These are phyloP conservation scores for Cladochytrium replicatum DNA, from an alignment of 192 early-diverging fungal genomes.

Conservation along the genomic window DNA sequence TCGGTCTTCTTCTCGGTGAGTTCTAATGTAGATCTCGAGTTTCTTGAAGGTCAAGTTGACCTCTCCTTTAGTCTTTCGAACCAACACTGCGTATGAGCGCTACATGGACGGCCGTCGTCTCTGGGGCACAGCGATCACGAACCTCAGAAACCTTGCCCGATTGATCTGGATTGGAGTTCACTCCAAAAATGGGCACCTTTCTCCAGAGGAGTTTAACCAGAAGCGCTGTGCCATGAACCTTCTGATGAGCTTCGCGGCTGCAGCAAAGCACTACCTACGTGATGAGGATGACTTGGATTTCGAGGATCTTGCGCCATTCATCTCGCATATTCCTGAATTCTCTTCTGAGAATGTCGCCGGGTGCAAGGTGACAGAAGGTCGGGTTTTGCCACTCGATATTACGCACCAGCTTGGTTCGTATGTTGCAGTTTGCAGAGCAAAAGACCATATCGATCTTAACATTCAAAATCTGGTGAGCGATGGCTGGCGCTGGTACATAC, in stretches of 20 bases:
- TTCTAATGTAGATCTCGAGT: too few species aligned
- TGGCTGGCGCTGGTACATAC: too few species aligned
- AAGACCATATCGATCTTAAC: slow-evolving; percentile 16
- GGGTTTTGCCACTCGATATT: slow-evolving; percentile 37
- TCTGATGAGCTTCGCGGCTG: slow-evolving; percentile 62
- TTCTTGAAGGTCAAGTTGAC: too few species aligned
- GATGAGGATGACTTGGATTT: slow-evolving; percentile 58
- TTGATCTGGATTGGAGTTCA: slow-evolving; percentile 60
- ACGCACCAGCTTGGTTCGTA: slow-evolving; percentile 22
- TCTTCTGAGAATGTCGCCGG: slow-evolving; percentile 27
- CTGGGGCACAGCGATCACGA: slow-evolving; percentile 62
- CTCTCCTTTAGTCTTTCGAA: slow-evolving; percentile 82
- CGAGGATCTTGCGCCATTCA: slow-evolving; percentile 56
- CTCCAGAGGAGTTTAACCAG: slow-evolving; percentile 41
- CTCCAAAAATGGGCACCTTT: too few species aligned
- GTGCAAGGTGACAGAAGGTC: slow-evolving; percentile 2
- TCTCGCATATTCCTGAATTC: slow-evolving; percentile 55
- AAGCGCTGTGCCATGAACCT: slow-evolving; percentile 64
- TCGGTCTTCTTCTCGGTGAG: too few species aligned
- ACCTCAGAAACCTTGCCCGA: slow-evolving; percentile 69
- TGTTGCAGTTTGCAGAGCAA: slow-evolving; percentile 5
- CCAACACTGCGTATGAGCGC: slow-evolving; percentile 59
- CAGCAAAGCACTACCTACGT: slow-evolving; percentile 77
- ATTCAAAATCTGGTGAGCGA: too few species aligned
- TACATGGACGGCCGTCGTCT: slow-evolving; percentile 81